Evolutionary conservation across 2,329 filamentous ascomycete genomes (phyloP).

Genomic region (Monosporascus sp.): DNA sequence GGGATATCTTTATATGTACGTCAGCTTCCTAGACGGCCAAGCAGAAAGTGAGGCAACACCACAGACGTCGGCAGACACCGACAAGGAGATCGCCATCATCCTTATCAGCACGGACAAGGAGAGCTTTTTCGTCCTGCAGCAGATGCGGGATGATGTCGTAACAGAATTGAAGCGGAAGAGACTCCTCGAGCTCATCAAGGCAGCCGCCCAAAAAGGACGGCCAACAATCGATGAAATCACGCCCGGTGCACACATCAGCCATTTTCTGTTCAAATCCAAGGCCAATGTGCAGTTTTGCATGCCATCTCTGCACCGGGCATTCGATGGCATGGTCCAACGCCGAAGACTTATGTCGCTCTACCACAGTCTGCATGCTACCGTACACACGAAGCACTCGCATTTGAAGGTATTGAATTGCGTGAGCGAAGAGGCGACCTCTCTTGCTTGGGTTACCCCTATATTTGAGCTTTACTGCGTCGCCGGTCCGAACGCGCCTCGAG

Average conservation of each 20-base stretch:
- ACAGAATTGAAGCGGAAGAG: constrained; percentile 71
- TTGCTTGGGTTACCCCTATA: constrained; percentile 85
- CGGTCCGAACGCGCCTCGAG: constrained; percentile 60
- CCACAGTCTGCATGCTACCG: constrained; percentile 72
- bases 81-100: constrained; percentile 82
- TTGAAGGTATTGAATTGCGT: constrained; percentile 82
- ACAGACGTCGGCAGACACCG: constrained; percentile 54
- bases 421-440: constrained; percentile 66
- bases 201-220: constrained; percentile 66
- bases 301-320: constrained; percentile 72
- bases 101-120: constrained; percentile 91
- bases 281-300: constrained; percentile 95
- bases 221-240: constrained; percentile 69
- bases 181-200: constrained; percentile 67
- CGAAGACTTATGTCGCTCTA: constrained; percentile 80
- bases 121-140: constrained; percentile 83
- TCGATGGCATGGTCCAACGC: constrained; percentile 51
- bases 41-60: constrained; percentile 36
- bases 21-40: constrained; percentile 78
- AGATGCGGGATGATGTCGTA: constrained; percentile 59
- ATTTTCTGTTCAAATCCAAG: constrained; percentile 94
- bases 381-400: constrained; percentile 80
- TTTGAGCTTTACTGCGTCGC: constrained; percentile 98
- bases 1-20: constrained; percentile 98
- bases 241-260: constrained; percentile 73